phyloP scores from a whole-genome alignment of 768 basidiomycete species.

The Wakefieldia striispora region DNA sequence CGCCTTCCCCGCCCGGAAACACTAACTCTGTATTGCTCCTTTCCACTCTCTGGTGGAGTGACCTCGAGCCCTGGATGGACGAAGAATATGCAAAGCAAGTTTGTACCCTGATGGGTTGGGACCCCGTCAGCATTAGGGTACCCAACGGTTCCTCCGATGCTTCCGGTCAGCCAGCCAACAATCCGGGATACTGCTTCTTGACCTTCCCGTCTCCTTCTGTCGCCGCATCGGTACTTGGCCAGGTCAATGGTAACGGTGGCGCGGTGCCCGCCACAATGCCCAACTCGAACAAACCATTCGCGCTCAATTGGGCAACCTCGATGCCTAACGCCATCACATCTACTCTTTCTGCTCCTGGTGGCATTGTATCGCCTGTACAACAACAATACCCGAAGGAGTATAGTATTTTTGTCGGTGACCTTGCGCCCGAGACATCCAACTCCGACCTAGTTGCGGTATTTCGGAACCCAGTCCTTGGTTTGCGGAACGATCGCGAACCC shows the following conservation, averaged over 20 bases:
- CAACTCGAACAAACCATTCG: conserved; percentile 79
- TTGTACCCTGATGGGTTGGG: conserved; percentile 85
- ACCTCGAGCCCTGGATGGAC: conserved; percentile 96
- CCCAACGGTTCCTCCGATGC: conserved; percentile 59
- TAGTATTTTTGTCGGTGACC: conserved; percentile 92
- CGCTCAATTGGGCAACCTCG: conserved; percentile 72
- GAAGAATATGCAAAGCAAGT: conserved; percentile 92
- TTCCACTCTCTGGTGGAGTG: conserved; percentile 80
- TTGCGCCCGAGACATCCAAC: conserved; percentile 90
- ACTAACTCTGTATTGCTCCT: conserved; percentile 37
- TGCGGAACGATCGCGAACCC: conserved; percentile 83
- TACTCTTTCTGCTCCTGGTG: conserved; percentile 28
- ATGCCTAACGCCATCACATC: conserved; percentile 36
- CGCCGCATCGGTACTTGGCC: conserved; percentile 67
- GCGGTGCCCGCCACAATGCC: conserved; percentile 67
- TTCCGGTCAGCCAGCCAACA: conserved; percentile 68
- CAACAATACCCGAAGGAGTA: conserved; percentile 81
- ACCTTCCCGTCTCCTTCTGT: conserved; percentile 74
- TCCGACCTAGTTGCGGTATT: conserved; percentile 94
- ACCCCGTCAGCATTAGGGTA: conserved; percentile 69
- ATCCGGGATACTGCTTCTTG: conserved; percentile 85
- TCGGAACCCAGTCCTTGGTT: conserved; percentile 83
- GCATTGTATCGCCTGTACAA: conserved; percentile 31
- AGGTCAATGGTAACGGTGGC: conserved; percentile 51
- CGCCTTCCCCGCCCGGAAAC: conserved; percentile 26